Base-by-base conservation (phyloP, 768 basidiomycete species). In the Pulveroboletus sp. region DNA sequence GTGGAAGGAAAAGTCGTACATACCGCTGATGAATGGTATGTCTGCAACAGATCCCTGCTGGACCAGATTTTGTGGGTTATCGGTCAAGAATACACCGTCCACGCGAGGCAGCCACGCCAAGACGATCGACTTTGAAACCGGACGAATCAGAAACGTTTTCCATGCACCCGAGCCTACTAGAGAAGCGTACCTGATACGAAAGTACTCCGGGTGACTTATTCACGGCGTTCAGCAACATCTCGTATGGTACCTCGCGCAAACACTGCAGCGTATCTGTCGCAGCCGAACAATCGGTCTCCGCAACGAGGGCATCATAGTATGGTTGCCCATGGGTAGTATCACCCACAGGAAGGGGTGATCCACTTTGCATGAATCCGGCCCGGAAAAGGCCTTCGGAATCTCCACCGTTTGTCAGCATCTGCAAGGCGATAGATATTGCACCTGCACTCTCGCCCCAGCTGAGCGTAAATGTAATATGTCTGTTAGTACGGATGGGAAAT, bases 291-390 rank as follows among this genome's bases (percentile, higher is more conserved):
- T 64, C 61, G 0, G 68, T 68, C 27, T 59, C 56, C 1, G 32
- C 30, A 18, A 69, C 64, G 15, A 74, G 53, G 0, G 53, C 46
- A 37, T 74, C 65, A 27, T 70, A 72, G 28, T 54, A 57, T 6
- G 53, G 37, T n/a, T 66, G 62, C 21, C 58, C 60, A 11, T 54
- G 1, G 3, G 54, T 57, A 18, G 63, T 63, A 31, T 63, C 53
- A 10, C 51, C 53, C 1, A 55, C 37, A 1, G 54, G 45, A 11
- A 69, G 54, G 0, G 73, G 71, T 0, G 69, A 65, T 4, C 75
- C 73, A 26, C 73, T 75, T 48, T 76, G 63, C 74, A 79, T 76
- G 51, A 61, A 56, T 1, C 53, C 63, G 9, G 47, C 61, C 8
- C 59, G 50, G 58, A 67, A 67, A 17, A 67, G 56, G 14, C 61